Evolutionary conservation across 163 green algal species (phyloP), one percentile per base, ranked within the genome.

Genomic region (Coccomyxa subellipsoidea): DNA sequence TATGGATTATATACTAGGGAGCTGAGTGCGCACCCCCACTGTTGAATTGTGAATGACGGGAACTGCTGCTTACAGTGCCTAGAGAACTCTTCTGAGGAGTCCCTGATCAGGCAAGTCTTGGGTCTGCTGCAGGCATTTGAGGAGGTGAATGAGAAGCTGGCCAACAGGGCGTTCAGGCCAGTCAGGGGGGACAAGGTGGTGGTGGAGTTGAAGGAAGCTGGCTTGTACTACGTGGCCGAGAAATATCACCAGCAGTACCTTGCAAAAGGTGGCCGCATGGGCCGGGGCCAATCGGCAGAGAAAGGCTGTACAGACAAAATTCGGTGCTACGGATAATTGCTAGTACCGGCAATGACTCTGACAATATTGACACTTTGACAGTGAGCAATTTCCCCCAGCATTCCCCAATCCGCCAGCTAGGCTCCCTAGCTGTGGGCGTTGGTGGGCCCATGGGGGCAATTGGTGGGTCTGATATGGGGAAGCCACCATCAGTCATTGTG

Each of bases 221-320:
- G 54, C 31, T 82, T 90, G 40, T 94, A 89, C 82, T 92, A 80
- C 23, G 32, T 85, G 7, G 94, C 93, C 0, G 91, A 95, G 84
- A 82, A 89, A 9, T 93, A 96, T 75, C 92, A 96, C 83, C 91
- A 94, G 86, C 87, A 94, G 86, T 98, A 98, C 86, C 84, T 98
- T 79, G 81, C 84, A 29, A 94, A 89, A 82, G 95, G 95, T 3
- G 95, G 95, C 0, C 88, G 95, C 21, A 93, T 94, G 80, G 88
- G 89, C 0, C 78, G 39, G 36, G 31, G 77, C 25, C 95, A 98
- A 86, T 93, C 77, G 31, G 88, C 95, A 0, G 86, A 82, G 0
- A 98, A 98, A 86, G 93, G 91, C 35, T 95, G 89, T 89, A 96
- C 31, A 7, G 94, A 96, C 72, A 88, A 86, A 0, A 96, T 96